Evolutionary conservation across 129 eudicot genomes (phyloP).

Genomic region (Ambrosia trifida): DNA sequence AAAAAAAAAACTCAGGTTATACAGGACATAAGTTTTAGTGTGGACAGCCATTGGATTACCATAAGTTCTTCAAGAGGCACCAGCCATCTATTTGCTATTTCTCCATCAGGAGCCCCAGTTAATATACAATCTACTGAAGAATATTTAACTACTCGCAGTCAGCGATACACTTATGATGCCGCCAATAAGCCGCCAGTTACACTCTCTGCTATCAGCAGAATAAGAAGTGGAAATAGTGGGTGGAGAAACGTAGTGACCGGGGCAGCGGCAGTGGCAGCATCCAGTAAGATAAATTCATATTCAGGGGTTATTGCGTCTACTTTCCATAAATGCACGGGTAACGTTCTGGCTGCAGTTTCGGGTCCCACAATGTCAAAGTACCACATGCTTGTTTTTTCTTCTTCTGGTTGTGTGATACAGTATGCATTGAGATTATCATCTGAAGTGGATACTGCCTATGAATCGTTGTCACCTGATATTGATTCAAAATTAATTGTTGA

Average conservation of each 20-base stretch:
- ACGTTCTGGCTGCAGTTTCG: slow-evolving; percentile 4
- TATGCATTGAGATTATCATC: slow-evolving; percentile 56
- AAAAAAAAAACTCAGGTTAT: slow-evolving; percentile 55
- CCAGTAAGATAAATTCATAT: slow-evolving; percentile 47
- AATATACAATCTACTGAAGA: slow-evolving; percentile 45
- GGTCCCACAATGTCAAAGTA: slow-evolving; percentile 39
- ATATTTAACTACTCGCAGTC: slow-evolving; percentile 28
- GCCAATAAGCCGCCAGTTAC: slow-evolving; percentile 34
- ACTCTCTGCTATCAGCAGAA: slow-evolving; percentile 73
- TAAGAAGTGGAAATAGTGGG: slow-evolving; percentile 66
- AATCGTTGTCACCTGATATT: slow-evolving; percentile 34
- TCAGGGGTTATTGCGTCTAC: slow-evolving; percentile 73
- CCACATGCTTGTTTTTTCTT: slow-evolving; percentile 70
- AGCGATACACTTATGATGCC: slow-evolving; percentile 29
- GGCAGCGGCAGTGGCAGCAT: slow-evolving; percentile 64
- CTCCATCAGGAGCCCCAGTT: slow-evolving; percentile 63
- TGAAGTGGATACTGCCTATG: slow-evolving; percentile 47
- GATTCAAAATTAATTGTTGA: slow-evolving; percentile 72
- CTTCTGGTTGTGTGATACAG: slow-evolving; percentile 73
- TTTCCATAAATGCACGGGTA: slow-evolving; percentile 57
- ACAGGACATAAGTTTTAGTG: slow-evolving; percentile 92
- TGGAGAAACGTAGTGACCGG: slow-evolving; percentile 72
- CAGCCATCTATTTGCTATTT: slow-evolving; percentile 77
- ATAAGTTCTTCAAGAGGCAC: slow-evolving; percentile 93
- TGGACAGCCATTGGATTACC: slow-evolving; percentile 82